These are phyloP conservation scores for Paramecium caudatum DNA, from an alignment of 73 alveolate genomes.

Conservation along the genomic window DNA sequence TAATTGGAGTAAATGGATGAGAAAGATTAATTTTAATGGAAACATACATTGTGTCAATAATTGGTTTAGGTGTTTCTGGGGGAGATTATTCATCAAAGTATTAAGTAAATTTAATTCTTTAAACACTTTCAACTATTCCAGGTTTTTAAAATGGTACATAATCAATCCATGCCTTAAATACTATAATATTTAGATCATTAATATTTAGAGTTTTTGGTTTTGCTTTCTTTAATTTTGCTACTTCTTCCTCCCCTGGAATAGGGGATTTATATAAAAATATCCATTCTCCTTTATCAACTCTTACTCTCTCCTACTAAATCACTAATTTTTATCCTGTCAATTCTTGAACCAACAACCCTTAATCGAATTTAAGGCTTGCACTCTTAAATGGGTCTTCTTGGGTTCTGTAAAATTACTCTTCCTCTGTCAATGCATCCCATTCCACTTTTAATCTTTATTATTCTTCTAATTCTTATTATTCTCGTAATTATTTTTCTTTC, in stretches of 20 bases:
- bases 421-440: constrained; percentile 88
- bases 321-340: constrained; percentile 82
- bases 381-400: constrained; percentile 83
- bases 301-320: constrained; percentile 85
- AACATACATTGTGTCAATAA: constrained; percentile 83
- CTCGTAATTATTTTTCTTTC: constrained; percentile 78
- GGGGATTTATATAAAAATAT: constrained; percentile 70
- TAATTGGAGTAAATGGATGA: constrained; percentile 88
- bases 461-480: constrained; percentile 84
- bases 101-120: constrained; percentile 77
- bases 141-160: constrained; percentile 83
- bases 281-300: constrained; percentile 76
- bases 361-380: constrained; percentile 84
- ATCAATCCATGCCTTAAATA: constrained; percentile 91
- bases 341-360: constrained; percentile 82
- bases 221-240: constrained; percentile 68
- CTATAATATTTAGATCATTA: constrained; percentile 68
- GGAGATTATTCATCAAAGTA: constrained; percentile 67
- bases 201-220: constrained; percentile 69
- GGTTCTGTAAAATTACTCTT: constrained; percentile 80
- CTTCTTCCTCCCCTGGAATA: constrained; percentile 73
- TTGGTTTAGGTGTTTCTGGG: constrained; percentile 76
- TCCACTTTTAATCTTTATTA: constrained; percentile 83
- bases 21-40: constrained; percentile 82
- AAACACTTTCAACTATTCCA: constrained; percentile 87